Evolutionary conservation across 2,329 filamentous ascomycete genomes (phyloP), one percentile per base, ranked within the genome.

Genomic region (Westerdykella aurantiaca): DNA sequence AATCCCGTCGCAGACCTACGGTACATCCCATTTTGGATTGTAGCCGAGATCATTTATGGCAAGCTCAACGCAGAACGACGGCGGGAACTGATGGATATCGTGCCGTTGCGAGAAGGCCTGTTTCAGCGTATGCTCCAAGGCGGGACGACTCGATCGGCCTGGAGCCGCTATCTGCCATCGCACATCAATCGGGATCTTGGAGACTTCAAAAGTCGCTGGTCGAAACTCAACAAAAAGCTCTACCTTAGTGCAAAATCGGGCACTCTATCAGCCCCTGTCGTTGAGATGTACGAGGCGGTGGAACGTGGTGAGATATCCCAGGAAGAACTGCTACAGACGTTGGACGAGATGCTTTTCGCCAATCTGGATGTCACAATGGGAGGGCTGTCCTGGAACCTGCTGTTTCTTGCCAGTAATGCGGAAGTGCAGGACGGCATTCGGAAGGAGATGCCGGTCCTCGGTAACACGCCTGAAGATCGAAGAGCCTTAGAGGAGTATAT

Each of bases 301-400:
- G 42, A 34, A 11, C 17, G 38, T 6, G 52, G 48, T 2, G 29
- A 12, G 5, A 44, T 46, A 25, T 43, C 40, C 12, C 43, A 39
- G 1, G 51, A 53, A 39, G 45, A 70, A 34, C 41, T 69, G 1
- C 53, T 68, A 0, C 72, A 73, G 23, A 75, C 73, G 0, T 50
- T 75, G 5, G 71, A 75, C 46, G 73, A 75, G 51, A 63, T 64
- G 35, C 61, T 75, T 0, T 76, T 67, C 45, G 72, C 70, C 2
- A 75, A 75, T 45, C 59, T 75, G 1, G 73, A 76, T 45, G 72
- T 75, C 7, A 72, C 71, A 0, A 65, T 64, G 2, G 68, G 69
- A 4, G 69, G 53, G 1, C 38, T 74, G 0, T 67, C 69, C 0
- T 76, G 73, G 72, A 65, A 60, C n/a, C 48, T 71, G 0, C 55